These are phyloP conservation scores for Phytophthora sp. DNA, from an alignment of 352 stramenopile species.

Conservation along the genomic window DNA sequence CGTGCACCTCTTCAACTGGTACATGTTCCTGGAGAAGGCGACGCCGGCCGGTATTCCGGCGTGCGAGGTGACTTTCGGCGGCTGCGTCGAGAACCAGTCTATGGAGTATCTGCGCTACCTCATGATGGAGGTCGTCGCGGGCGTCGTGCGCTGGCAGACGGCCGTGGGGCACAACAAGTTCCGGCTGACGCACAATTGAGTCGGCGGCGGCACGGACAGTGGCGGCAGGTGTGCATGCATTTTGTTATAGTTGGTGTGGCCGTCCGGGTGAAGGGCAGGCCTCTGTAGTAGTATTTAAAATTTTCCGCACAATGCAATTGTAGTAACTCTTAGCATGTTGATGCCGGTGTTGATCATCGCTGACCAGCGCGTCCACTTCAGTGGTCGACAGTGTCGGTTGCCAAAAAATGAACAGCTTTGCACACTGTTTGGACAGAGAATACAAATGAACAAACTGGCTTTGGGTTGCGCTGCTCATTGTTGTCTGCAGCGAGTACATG, in stretches of 20 bases:
- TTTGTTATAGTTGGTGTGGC: constrained; percentile 20
- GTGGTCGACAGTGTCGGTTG: too few relatives aligned
- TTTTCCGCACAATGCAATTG: constrained; percentile 17
- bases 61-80: constrained; percentile 75
- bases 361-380: too few relatives aligned
- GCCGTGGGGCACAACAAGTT: constrained; percentile 63
- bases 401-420: too few relatives aligned
- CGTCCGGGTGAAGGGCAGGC: constrained; percentile 12
- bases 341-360: too few relatives aligned
- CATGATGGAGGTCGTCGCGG: constrained; percentile 68
- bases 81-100: constrained; percentile 54
- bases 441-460: too few relatives aligned
- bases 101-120: constrained; percentile 67
- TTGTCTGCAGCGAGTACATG: too few relatives aligned
- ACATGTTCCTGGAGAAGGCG: constrained; percentile 67
- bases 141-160: constrained; percentile 71
- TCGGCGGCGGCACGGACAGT: not conserved
- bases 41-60: constrained; percentile 22
- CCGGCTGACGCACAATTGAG: constrained; percentile 41
- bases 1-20: constrained; percentile 77
- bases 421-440: too few relatives aligned
- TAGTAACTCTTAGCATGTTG: too few relatives aligned
- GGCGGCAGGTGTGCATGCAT: constrained; percentile 3
- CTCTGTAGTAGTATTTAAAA: constrained; percentile 33
- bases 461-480: too few relatives aligned